A percentile compares a stretch with the other conserved stretches of the same genome.
Evolutionary conservation across 1,139 yeast genomes (phyloP).

Genomic region (Pneumocystis murina): DNA sequence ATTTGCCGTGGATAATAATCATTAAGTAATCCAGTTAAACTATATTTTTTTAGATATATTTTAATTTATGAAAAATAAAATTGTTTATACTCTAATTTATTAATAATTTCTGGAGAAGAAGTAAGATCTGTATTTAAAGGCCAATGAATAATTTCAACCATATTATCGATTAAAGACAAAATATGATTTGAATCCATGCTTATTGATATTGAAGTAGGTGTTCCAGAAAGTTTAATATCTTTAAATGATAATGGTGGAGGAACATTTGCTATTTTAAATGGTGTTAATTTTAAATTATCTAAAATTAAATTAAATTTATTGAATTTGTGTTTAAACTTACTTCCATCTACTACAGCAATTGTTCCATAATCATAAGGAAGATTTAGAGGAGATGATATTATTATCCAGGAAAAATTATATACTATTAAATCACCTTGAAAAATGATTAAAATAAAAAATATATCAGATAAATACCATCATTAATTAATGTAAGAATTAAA

Average conservation of each 20-base stretch:
- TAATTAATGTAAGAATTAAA: conserved; percentile 42
- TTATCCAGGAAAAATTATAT: conserved; percentile 51
- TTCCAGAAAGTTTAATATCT: conserved; percentile 39
- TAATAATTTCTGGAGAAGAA: background rate
- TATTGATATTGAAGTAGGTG: conserved; percentile 51
- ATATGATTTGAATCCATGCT: conserved; percentile 43
- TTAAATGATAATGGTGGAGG: conserved; percentile 89
- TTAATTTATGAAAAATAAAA: background rate
- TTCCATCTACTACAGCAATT: conserved; percentile 69
- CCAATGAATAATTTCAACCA: conserved; percentile 3
- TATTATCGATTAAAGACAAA: conserved; percentile 29
- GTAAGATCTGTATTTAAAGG: background rate
- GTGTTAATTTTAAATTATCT: conserved; percentile 54
- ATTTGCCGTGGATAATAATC: background rate
- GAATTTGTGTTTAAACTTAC: background rate
- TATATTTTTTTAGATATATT: background rate
- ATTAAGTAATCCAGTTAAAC: background rate
- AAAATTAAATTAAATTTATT: background rate
- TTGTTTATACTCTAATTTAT: background rate
- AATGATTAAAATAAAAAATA: conserved; percentile 6
- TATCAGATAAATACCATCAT: conserved; percentile 29
- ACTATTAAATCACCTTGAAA: conserved; percentile 31
- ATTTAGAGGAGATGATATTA: conserved; percentile 52
- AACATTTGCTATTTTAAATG: conserved; percentile 68
- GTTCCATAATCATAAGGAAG: conserved; percentile 64